Conservation (phyloP, 2,329 filamentous ascomycete species). For the Verticillium zaregamsianum region DNA sequence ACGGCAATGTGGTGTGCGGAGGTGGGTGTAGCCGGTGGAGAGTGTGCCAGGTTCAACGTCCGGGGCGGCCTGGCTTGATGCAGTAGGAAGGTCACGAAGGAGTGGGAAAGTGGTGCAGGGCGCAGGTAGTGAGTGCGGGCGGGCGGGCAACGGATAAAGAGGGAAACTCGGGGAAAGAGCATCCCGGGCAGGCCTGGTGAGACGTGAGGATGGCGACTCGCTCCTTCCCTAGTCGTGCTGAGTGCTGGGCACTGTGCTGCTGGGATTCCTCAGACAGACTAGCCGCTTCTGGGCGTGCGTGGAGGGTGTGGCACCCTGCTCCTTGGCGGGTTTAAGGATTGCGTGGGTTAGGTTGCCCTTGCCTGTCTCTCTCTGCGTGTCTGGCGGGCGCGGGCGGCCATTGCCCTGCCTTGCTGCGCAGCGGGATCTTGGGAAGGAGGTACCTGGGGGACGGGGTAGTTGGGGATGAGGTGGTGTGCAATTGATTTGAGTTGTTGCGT, state of each 20-base stretch:
- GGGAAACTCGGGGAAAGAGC: background rate
- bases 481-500: background rate
- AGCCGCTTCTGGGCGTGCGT: slow-evolving; percentile 1
- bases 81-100: background rate
- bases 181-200: background rate
- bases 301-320: slow-evolving; percentile 1
- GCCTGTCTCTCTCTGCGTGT: background rate
- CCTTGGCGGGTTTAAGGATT: background rate
- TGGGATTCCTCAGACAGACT: slow-evolving; percentile 2
- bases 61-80: background rate
- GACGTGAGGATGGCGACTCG: background rate
- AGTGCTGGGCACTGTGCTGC: slow-evolving; percentile 1
- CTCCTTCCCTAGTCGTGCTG: background rate
- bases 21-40: background rate
- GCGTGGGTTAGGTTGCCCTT: background rate
- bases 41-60: background rate
- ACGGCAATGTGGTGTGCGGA: background rate
- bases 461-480: background rate
- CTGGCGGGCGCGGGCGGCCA: background rate
- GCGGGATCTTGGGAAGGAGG: background rate
- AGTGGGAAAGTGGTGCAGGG: background rate
- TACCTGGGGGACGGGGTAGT: background rate
- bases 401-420: background rate
- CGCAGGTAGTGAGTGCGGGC: background rate
- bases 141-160: background rate